phyloP scores from a whole-genome alignment of 306 rosid species.

The Aeschynomene evenia region DNA sequence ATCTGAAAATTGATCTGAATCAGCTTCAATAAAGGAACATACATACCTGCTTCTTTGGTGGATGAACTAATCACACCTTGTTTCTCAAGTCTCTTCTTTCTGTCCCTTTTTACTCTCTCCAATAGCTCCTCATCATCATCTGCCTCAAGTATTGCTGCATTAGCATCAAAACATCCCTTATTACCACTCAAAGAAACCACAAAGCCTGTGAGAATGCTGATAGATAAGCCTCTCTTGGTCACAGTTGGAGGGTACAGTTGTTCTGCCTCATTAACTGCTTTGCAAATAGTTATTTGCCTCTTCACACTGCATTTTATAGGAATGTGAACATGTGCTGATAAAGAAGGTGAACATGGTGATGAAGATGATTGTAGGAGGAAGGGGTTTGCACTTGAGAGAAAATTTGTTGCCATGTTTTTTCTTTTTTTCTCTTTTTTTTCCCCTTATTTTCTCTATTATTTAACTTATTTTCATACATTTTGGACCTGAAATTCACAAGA shows the following conservation, averaged over 20 bases:
- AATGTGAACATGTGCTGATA: conserved; percentile 32
- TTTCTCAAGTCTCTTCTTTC: conserved; percentile 84
- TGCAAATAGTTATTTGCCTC: conserved; percentile 41
- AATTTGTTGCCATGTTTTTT: conserved; percentile 59
- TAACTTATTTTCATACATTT: conserved; percentile 18
- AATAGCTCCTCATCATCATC: conserved; percentile 89
- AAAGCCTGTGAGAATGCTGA: conserved; percentile 50
- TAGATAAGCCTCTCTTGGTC: conserved; percentile 62
- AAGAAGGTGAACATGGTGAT: conserved; percentile 32
- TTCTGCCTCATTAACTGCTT: conserved; percentile 38
- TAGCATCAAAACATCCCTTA: conserved; percentile 42
- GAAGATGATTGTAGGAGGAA: conserved; percentile 43
- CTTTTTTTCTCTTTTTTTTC: conserved; percentile 9
- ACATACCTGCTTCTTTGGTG: conserved; percentile 72
- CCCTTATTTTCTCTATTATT: background rate
- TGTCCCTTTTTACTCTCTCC: conserved; percentile 79
- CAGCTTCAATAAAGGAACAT: conserved; percentile 5
- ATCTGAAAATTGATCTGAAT: background rate
- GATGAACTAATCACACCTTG: conserved; percentile 77
- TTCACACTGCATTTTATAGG: conserved; percentile 39
- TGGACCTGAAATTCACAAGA: conserved; percentile 41
- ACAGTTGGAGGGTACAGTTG: conserved; percentile 32
- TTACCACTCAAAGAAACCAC: conserved; percentile 52
- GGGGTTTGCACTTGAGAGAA: conserved; percentile 64
- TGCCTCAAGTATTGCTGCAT: conserved; percentile 93